Conservation (phyloP, 1,284 basidiomycete species). For the Erythrobasidium hasegawianum region DNA sequence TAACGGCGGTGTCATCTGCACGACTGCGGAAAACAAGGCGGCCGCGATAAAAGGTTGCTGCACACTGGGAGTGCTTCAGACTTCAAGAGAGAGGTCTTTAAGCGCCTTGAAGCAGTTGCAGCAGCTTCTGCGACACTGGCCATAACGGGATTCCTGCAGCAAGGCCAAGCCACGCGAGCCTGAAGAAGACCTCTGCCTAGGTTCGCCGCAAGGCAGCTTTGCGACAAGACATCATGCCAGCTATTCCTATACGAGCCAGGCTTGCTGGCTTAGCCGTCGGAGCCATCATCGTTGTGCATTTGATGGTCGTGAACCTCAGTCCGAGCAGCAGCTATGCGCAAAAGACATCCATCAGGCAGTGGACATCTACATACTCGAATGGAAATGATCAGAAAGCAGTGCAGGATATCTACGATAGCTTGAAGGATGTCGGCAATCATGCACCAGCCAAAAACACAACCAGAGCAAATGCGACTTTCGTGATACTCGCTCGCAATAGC, state of each 20-base stretch:
- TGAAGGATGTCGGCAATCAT: not conserved
- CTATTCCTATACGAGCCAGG: conserved; percentile 27
- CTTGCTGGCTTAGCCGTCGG: conserved; percentile 20
- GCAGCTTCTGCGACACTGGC: too few species aligned
- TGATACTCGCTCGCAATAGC: conserved; percentile 76
- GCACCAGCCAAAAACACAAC: conserved; percentile 9
- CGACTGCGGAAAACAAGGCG: too few species aligned
- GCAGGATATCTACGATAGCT: conserved; percentile 4
- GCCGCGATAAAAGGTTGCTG: too few species aligned
- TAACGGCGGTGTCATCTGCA: too few species aligned
- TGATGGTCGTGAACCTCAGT: conserved; percentile 18
- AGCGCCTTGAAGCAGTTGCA: too few species aligned
- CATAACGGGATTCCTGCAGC: too few species aligned
- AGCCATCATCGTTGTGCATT: conserved; percentile 27
- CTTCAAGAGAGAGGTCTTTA: too few species aligned
- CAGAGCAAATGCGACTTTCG: conserved; percentile 79
- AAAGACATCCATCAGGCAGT: conserved; percentile 22
- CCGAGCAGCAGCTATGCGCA: conserved; percentile 24
- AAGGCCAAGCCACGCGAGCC: too few species aligned
- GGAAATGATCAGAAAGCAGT: conserved; percentile 18
- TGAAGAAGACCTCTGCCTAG: too few species aligned
- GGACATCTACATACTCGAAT: not conserved
- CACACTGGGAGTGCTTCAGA: too few species aligned
- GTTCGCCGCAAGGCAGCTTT: too few species aligned
- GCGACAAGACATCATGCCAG: conserved; percentile 22